Percentiles rank a stretch among this genome's conserved stretches.
Evolutionary conservation across 495 filamentous ascomycete species (phyloP).

Genomic region (Xylaria cubensis): DNA sequence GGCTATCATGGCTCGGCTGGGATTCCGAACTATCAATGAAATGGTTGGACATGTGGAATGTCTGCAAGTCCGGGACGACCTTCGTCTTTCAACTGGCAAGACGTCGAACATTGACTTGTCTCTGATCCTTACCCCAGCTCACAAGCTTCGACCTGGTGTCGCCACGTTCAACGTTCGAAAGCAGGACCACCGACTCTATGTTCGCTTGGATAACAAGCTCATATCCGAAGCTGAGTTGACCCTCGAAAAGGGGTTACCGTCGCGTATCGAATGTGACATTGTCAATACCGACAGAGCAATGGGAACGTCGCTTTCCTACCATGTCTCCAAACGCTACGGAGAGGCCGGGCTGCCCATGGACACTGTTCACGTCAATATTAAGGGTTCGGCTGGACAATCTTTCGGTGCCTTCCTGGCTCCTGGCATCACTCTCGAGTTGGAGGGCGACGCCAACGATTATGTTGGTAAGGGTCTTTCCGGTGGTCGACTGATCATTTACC

Average conservation of each 20-base stretch:
- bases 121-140: constrained; percentile 93
- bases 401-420: constrained; percentile 96
- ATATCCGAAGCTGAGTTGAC: constrained; percentile 97
- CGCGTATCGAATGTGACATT: constrained; percentile 95
- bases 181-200: constrained; percentile 94
- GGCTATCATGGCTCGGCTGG: constrained; percentile 97
- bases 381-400: constrained; percentile 97
- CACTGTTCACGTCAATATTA: constrained; percentile 96
- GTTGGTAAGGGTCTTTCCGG: constrained; percentile 98
- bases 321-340: constrained; percentile 91
- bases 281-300: constrained; percentile 97
- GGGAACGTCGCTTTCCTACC: constrained; percentile 95
- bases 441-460: constrained; percentile 98
- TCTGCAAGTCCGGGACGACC: constrained; percentile 86
- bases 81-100: constrained; percentile 73
- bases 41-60: constrained; percentile 96
- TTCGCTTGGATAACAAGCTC: constrained; percentile 96
- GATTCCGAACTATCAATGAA: constrained; percentile 95
- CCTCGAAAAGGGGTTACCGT: constrained; percentile 93
- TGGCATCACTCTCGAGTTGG: constrained; percentile 94
- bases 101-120: constrained; percentile 94
- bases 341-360: constrained; percentile 91
- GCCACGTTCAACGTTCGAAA: constrained; percentile 99
- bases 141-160: constrained; percentile 94
- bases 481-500: constrained; percentile 95